Evolutionary conservation across 192 early-diverging fungal species (phyloP).

Genomic region (Chytriomyces hyalinus): DNA sequence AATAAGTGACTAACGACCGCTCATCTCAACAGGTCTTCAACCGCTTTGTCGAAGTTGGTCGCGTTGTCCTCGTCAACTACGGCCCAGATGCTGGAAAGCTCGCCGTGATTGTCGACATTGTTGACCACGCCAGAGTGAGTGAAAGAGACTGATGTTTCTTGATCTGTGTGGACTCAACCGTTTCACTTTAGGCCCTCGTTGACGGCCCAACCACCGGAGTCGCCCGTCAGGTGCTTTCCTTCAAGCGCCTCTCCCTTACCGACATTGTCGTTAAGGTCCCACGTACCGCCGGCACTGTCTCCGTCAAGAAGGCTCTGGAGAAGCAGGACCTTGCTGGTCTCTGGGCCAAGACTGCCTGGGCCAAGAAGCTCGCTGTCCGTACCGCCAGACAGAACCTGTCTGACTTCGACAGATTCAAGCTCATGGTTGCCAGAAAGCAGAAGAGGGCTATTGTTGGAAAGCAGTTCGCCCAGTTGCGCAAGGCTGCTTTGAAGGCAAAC

Average conservation of each 20-base stretch:
- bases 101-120: constrained; percentile 98
- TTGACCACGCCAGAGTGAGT: constrained; percentile 96
- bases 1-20: not conserved
- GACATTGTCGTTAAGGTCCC: constrained; percentile 85
- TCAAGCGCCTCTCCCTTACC: constrained; percentile 92
- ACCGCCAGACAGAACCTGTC: constrained; percentile 73
- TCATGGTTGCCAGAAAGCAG: constrained; percentile 91
- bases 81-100: constrained; percentile 96
- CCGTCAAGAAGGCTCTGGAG: constrained; percentile 81
- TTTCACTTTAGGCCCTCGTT: constrained; percentile 77
- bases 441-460: constrained; percentile 60
- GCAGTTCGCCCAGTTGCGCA: constrained; percentile 51
- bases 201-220: constrained; percentile 98
- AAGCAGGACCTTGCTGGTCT: constrained; percentile 78
- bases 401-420: constrained; percentile 99
- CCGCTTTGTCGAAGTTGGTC: constrained; percentile 93
- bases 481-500: constrained; percentile 33
- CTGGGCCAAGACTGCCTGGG: constrained; percentile 93
- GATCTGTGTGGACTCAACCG: not conserved
- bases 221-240: constrained; percentile 81
- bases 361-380: constrained; percentile 92
- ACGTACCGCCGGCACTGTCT: constrained; percentile 75
- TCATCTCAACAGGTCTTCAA: constrained; percentile 46
- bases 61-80: constrained; percentile 95
- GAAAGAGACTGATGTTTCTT: not conserved